Evolutionary conservation across 805 yeast species (phyloP), one percentile per base, ranked within the genome.

Genomic region (Komagataella pseudopastoris): DNA sequence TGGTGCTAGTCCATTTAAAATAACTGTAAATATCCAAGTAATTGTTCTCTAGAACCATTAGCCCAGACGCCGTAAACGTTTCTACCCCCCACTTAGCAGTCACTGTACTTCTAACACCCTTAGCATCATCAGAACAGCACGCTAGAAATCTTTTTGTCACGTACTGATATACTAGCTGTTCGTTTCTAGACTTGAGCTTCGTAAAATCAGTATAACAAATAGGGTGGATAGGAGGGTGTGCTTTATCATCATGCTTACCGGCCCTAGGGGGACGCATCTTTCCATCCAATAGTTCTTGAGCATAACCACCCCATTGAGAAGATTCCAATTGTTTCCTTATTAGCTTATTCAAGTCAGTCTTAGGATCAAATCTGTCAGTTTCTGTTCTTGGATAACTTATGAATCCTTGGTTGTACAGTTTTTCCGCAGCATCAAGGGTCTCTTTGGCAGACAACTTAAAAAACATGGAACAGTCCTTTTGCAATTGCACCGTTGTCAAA

Each of bases 141-240:
- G 97, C 99, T 43, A 93, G 63, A 58, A 90, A 93, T 52, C 91
- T 81, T 51, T 96, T 72, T 2, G 84, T 85, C 1, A 93, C 81
- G 59, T 86, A 88, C 62, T 88, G 96, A 64, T 90, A 93, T 0
- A 93, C 91, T 54, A 76, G 81, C 58, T 75, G 76, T 55, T 85
- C 85, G 50, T 76, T 77, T 1, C 62, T 65, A 10, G 53, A 18
- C 3, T 20, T 67, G 48, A 61, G 59, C 18, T 51, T 58, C 23
- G 56, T 60, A 49, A 59, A 63, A 48, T 65, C 70, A 30, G 60
- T 72, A 56, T 70, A 77, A 53, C 68, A 69, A 8, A 88, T 80
- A 0, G 99, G 99, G 65, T 93, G 97, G 53, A 93, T 93, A 0
- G 99, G 97, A 4, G 99, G 98, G 75, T 93, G 99, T 22, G 99